Conservation (phyloP, 192 early-diverging fungal genomes). For the Allomyces macrogynus region DNA sequence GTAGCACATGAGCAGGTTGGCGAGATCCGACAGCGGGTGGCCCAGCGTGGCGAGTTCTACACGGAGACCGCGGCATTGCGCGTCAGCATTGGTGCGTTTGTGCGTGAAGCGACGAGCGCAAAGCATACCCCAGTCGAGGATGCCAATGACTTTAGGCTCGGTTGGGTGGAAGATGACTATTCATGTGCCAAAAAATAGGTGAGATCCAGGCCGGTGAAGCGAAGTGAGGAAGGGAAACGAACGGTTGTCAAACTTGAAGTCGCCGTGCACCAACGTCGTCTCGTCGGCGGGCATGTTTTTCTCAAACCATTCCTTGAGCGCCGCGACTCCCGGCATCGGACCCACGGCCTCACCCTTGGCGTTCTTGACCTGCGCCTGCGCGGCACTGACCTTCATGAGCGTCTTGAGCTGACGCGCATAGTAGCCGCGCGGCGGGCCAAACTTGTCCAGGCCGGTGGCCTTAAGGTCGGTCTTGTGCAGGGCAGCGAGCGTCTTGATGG, state of each 20-base stretch:
- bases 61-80: slow-evolving; percentile 8
- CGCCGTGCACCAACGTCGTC: slow-evolving; percentile 73
- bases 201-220: not conserved
- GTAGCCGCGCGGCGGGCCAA: slow-evolving; percentile 46
- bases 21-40: slow-evolving; percentile 76
- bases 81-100: no score
- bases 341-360: slow-evolving; percentile 32
- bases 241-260: slow-evolving; percentile 47
- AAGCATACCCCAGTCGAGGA: slow-evolving; percentile 55
- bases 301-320: slow-evolving; percentile 56
- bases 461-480: slow-evolving; percentile 54
- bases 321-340: slow-evolving; percentile 38
- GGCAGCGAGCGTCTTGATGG: slow-evolving; percentile 54
- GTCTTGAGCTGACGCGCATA: slow-evolving; percentile 70
- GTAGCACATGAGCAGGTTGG: slow-evolving; percentile 60
- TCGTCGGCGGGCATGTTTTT: slow-evolving; percentile 45
- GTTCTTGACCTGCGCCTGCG: slow-evolving; percentile 48
- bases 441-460: slow-evolving; percentile 42
- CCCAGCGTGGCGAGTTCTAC: slow-evolving; percentile 66
- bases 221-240: not conserved
- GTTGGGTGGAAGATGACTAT: slow-evolving; percentile 50
- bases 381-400: slow-evolving; percentile 34
- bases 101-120: not conserved
- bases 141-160: slow-evolving; percentile 51
- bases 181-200: slow-evolving; percentile 7